Conservation (phyloP, 1,284 basidiomycete genomes). For the Trichosporon asahii region DNA sequence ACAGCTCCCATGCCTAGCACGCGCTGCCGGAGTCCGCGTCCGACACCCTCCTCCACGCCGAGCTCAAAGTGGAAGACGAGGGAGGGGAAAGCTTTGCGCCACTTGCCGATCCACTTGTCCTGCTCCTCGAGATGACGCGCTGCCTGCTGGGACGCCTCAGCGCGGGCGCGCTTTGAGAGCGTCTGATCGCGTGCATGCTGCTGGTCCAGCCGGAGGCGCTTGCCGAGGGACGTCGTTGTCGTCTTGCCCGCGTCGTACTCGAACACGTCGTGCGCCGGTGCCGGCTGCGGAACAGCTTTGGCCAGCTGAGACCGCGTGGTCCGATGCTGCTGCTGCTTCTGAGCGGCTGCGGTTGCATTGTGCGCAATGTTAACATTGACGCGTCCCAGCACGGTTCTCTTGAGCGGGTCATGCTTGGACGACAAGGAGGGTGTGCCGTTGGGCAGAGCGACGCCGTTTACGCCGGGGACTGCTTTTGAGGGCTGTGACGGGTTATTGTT, state of each 20-base stretch:
- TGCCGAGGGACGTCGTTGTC: slow-evolving; percentile 17
- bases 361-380: slow-evolving; percentile 22
- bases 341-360: not conserved
- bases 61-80: slow-evolving; percentile 78
- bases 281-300: slow-evolving; percentile 25
- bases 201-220: slow-evolving; percentile 16
- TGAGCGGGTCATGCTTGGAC: not conserved
- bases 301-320: not conserved
- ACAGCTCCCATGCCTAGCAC: slow-evolving; percentile 73
- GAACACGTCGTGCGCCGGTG: slow-evolving; percentile 33
- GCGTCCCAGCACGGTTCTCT: slow-evolving; percentile 21
- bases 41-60: slow-evolving; percentile 55
- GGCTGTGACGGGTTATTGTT: not conserved
- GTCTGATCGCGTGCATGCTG: not conserved
- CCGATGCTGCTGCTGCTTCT: not conserved
- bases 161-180: slow-evolving; percentile 18
- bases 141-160: slow-evolving; percentile 15
- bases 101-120: slow-evolving; percentile 76
- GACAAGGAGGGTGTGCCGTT: not conserved
- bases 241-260: slow-evolving; percentile 13
- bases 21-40: slow-evolving; percentile 57
- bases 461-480: not conserved
- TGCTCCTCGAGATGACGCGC: slow-evolving; percentile 52
- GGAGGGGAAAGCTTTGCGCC: slow-evolving; percentile 73
- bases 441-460: not conserved